A percentile compares a stretch with the other conserved stretches of the same genome.
phyloP scores from a whole-genome alignment of 2,329 filamentous ascomycete species.

The Endocalyx cinctus region DNA sequence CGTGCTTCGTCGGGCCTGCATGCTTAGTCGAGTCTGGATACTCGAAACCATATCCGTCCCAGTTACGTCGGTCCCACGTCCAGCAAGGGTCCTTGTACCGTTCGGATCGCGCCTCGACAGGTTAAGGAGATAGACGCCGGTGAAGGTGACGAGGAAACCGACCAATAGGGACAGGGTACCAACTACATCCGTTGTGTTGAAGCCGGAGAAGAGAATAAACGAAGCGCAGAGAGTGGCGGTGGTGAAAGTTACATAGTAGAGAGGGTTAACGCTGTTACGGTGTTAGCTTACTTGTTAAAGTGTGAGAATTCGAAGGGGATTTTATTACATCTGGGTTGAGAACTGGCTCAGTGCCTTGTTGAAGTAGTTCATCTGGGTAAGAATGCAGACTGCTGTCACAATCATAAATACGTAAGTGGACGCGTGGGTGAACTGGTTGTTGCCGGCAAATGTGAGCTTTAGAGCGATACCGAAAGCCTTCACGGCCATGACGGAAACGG shows the following conservation, averaged over 20 bases:
- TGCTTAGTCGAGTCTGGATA: conserved; percentile 84
- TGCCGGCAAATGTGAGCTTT: conserved; percentile 86
- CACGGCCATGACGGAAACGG: conserved; percentile 97
- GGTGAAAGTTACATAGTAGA: conserved; percentile 97
- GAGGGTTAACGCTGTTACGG: conserved; percentile 71
- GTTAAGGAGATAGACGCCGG: conserved; percentile 91
- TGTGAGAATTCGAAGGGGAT: not conserved
- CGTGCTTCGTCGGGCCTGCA: conserved; percentile 80
- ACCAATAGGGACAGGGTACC: conserved; percentile 90
- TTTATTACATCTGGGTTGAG: conserved; percentile 85
- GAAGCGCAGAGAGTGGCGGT: conserved; percentile 91
- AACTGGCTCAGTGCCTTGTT: conserved; percentile 98
- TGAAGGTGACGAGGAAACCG: conserved; percentile 92
- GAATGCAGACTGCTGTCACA: conserved; percentile 84
- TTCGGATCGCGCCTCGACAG: conserved; percentile 90
- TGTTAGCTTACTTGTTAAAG: conserved; percentile 19
- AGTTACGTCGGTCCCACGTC: conserved; percentile 67
- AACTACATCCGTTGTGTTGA: conserved; percentile 88
- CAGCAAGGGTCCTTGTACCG: conserved; percentile 62
- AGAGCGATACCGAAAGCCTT: conserved; percentile 98
- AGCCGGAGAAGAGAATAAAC: conserved; percentile 92
- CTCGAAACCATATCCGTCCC: conserved; percentile 90
- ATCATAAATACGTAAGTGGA: conserved; percentile 98
- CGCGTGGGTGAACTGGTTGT: conserved; percentile 92
- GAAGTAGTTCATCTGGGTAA: conserved; percentile 99